Evolutionary conservation across 495 filamentous ascomycete species (phyloP).

Genomic region (Penicillium alfredii): DNA sequence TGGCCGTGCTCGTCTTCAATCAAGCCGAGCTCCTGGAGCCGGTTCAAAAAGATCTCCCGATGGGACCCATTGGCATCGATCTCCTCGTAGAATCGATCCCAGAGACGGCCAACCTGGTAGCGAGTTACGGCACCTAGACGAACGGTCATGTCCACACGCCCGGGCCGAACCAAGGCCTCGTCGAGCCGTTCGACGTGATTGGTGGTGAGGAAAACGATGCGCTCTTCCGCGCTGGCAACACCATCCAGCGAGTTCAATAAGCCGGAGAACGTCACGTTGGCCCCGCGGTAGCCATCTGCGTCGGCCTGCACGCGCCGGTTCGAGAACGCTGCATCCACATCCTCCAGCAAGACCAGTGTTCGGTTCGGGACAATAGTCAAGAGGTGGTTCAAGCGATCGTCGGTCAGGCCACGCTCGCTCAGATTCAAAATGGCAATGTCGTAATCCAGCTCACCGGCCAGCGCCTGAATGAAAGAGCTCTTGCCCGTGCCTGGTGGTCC

Average conservation of each 20-base stretch:
- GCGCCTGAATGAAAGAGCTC: constrained; percentile 90
- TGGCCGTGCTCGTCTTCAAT: constrained; percentile 45
- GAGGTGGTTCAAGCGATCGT: constrained; percentile 84
- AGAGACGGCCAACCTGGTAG: constrained; percentile 79
- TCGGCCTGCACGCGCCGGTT: constrained; percentile 68
- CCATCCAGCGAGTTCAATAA: constrained; percentile 91
- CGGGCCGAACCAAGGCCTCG: constrained; percentile 81
- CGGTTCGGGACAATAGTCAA: constrained; percentile 81
- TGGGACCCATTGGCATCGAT: constrained; percentile 55
- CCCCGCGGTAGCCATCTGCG: constrained; percentile 78
- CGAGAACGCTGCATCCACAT: constrained; percentile 88
- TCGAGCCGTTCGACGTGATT: constrained; percentile 90
- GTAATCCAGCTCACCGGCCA: constrained; percentile 89
- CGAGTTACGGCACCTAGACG: constrained; percentile 80
- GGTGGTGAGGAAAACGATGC: constrained; percentile 90
- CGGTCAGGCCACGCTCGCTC: constrained; percentile 86
- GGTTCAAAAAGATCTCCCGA: constrained; percentile 44
- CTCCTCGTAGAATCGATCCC: constrained; percentile 90
- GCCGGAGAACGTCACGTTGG: constrained; percentile 92
- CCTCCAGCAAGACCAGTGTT: constrained; percentile 83
- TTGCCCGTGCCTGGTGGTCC: constrained; percentile 94
- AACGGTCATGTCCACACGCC: constrained; percentile 89
- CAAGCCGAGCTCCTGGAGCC: constrained; percentile 45
- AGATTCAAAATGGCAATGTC: constrained; percentile 92
- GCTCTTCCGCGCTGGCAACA: constrained; percentile 89